Evolutionary conservation across 345 rosid genomes (phyloP).

Genomic region (Eucalyptus sp.): DNA sequence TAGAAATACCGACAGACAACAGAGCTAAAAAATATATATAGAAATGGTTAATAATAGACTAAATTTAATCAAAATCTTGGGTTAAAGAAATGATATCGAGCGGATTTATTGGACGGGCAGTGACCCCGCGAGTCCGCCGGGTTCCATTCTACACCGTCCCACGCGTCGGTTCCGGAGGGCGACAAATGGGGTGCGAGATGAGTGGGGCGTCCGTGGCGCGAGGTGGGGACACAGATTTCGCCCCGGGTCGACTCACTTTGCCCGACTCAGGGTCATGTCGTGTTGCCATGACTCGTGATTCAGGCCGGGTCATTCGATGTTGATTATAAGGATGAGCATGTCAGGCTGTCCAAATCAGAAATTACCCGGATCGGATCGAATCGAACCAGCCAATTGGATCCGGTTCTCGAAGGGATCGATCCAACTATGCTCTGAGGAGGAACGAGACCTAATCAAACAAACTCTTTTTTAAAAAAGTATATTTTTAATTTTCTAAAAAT

Average conservation of each 20-base stretch:
- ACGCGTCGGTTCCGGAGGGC: not conserved
- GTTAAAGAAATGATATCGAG: not conserved
- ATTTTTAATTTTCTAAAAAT: too few relatives aligned
- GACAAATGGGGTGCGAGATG: not conserved
- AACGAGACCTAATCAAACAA: fast-evolving
- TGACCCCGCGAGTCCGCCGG: not conserved
- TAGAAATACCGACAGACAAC: not conserved
- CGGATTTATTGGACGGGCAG: not conserved
- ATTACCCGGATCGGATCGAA: fast-evolving
- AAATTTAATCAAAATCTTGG: not conserved
- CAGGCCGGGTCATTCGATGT: not conserved
- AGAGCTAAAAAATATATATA: not conserved
- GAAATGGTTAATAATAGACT: too few relatives aligned
- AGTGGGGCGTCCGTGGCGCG: not conserved
- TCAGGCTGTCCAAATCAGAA: too few relatives aligned
- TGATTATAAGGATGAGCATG: fast-evolving
- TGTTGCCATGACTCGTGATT: not conserved
- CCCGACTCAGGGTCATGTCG: not conserved
- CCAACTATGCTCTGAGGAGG: fast-evolving
- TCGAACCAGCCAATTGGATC: fast-evolving
- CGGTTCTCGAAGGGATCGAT: fast-evolving
- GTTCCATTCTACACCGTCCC: not conserved
- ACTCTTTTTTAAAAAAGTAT: too few relatives aligned
- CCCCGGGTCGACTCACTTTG: not conserved
- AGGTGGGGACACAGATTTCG: not conserved